A percentile compares a stretch with the other conserved stretches of the same genome.
These are phyloP conservation scores for Kalmanozyma brasiliensis DNA, from an alignment of 1,284 basidiomycete species.

Conservation along the genomic window DNA sequence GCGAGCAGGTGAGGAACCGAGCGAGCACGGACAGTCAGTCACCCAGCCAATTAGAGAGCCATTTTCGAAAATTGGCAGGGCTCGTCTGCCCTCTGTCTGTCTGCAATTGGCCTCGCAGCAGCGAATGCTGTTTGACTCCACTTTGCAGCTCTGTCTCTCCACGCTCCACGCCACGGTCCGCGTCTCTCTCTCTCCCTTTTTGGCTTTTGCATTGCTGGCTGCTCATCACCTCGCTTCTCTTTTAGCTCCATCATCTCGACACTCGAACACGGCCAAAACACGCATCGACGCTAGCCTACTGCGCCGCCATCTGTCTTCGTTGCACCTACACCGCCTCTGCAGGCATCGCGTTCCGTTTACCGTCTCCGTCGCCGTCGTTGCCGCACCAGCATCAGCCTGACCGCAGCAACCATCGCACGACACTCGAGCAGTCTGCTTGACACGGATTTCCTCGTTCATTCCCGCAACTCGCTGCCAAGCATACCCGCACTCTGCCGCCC, in stretches of 20 bases:
- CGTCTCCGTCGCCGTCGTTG: background rate
- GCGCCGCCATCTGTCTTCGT: slow-evolving; percentile 7
- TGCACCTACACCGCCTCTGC: slow-evolving; percentile 1
- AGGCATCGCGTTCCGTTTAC: slow-evolving; percentile 8
- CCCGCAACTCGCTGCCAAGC: background rate
- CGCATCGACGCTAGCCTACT: slow-evolving; percentile 9
- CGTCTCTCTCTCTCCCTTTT: slow-evolving; percentile 12
- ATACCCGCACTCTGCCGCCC: background rate
- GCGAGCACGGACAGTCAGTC: slow-evolving; percentile 4
- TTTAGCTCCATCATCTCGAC: slow-evolving; percentile 8
- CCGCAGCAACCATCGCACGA: slow-evolving; percentile 7
- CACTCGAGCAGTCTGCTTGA: too few species aligned
- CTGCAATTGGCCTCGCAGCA: too few species aligned
- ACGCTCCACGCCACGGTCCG: slow-evolving; percentile 39
- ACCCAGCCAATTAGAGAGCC: slow-evolving; percentile 4
- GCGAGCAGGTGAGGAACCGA: background rate
- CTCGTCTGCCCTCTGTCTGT: slow-evolving; percentile 26
- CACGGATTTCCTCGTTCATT: too few species aligned
- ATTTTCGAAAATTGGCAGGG: slow-evolving; percentile 12
- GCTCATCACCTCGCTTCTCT: background rate
- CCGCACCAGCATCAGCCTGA: background rate
- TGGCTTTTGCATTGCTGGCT: background rate
- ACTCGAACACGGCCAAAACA: slow-evolving; percentile 2
- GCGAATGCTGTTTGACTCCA: too few species aligned
- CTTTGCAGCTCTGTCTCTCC: slow-evolving; percentile 28